Evolutionary conservation across 345 rosid species (phyloP).

Genomic region (Erodium maritimum): DNA sequence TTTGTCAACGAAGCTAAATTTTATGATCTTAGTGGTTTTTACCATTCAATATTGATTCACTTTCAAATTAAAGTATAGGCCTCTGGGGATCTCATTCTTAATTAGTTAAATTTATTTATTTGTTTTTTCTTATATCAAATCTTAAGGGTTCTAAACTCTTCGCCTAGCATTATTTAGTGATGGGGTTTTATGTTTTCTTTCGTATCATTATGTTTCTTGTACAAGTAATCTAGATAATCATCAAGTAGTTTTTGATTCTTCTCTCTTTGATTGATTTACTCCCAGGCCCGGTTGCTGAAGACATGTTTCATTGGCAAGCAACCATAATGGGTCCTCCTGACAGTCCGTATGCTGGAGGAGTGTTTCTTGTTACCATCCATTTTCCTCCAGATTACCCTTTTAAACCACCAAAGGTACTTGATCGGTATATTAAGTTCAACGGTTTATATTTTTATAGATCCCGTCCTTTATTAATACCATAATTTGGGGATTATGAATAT

Average conservation of each 20-base stretch:
- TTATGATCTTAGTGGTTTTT: no score
- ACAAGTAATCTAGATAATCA: not conserved
- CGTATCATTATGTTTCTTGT: not conserved
- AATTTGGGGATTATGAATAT: not conserved
- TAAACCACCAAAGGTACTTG: conserved; percentile 47
- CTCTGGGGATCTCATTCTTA: no score
- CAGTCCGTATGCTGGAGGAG: conserved; percentile 49
- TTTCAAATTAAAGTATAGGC: no score
- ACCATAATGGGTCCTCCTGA: conserved; percentile 59
- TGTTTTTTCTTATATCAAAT: no score
- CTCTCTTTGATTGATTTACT: conserved; percentile 4
- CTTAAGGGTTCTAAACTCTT: no score
- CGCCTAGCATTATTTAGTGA: no score
- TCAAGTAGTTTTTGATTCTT: conserved; percentile 4
- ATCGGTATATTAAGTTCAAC: not conserved
- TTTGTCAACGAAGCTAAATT: no score
- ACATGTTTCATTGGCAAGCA: conserved; percentile 61
- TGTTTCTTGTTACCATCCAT: conserved; percentile 47
- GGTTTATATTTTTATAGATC: not conserved
- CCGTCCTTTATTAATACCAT: not conserved
- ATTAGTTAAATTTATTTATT: no score
- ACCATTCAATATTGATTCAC: no score
- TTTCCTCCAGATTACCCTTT: conserved; percentile 59
- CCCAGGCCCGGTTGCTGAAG: conserved; percentile 48
- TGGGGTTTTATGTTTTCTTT: not conserved